Evolutionary conservation across 1,139 yeast genomes (phyloP).

Genomic region (Sporopachydermia cereana): DNA sequence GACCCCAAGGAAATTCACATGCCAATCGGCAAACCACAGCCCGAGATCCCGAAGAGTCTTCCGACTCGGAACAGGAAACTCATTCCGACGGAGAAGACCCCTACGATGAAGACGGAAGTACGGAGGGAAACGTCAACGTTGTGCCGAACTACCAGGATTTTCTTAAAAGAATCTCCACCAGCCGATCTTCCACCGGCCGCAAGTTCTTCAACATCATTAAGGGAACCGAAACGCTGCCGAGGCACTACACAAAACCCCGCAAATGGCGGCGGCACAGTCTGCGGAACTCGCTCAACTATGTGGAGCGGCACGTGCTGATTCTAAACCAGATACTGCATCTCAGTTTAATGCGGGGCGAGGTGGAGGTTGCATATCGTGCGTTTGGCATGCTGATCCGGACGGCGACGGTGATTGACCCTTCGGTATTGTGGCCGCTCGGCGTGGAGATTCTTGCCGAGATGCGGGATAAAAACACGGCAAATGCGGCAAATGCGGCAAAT

Average conservation of each 20-base stretch:
- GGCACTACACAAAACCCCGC: background rate
- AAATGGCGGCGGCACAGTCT: background rate
- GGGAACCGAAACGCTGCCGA: conserved; percentile 1
- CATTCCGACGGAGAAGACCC: background rate
- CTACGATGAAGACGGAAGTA: background rate
- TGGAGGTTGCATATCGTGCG: conserved; percentile 31
- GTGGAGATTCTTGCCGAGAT: conserved; percentile 24
- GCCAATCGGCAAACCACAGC: background rate
- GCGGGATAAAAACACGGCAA: conserved; percentile 12
- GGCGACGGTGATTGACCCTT: conserved; percentile 31
- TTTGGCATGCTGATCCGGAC: conserved; percentile 30
- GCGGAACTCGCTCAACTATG: background rate
- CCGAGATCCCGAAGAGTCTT: background rate
- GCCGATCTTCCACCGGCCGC: too few species aligned
- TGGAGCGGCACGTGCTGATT: conserved; percentile 16
- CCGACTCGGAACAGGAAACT: background rate
- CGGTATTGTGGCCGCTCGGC: conserved; percentile 36
- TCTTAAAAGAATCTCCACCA: background rate
- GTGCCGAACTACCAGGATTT: background rate
- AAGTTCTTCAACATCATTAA: background rate
- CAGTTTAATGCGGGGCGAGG: conserved; percentile 27
- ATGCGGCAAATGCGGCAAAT: background rate
- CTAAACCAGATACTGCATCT: conserved; percentile 15
- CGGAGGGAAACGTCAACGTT: background rate
- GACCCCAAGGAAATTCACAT: background rate